Base-by-base conservation (phyloP, 768 basidiomycete species). In the Calocera viscosa region DNA sequence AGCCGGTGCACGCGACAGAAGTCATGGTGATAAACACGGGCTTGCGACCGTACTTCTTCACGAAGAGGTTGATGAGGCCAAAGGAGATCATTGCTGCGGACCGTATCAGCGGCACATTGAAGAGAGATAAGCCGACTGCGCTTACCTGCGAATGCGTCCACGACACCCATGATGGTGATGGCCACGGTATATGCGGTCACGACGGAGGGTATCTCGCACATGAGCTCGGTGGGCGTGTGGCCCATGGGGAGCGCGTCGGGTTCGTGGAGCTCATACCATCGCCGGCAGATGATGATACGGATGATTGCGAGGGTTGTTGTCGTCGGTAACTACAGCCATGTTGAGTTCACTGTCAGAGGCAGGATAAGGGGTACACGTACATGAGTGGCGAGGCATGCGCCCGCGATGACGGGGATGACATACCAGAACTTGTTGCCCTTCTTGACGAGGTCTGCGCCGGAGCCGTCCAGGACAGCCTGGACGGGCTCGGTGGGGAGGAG, bases 201-300 rank as follows among this genome's bases (percentile, higher is more conserved):
- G 53, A 60, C 53, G 30, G 53, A 60, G 26, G 53, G 53, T 12
- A 60, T 60, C 53, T 60, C 53, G 53, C 53, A 60, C 53, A 60
- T 60, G 14, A 8, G 14, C 30, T 60, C 53, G 2, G 53, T 60
- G 22, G 53, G 53, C 22, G 26, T 19, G 30, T 60, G 53, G 11
- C 53, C 53, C 24, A 60, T 60, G 11, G 53, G 53, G 10, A 60
- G 53, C 26, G 53, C 24, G 2, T 60, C 53, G 5, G 53, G 53
- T 10, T 60, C 53, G 53, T 60, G 53, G 14, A 60, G 30, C 19
- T 60, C 53, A 19, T 60, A 60, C 53, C 53, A 60, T 32, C 53
- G 24, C 2, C 53, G 53, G 19, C 53, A 60, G 53, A 60, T 60
- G 53, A 60, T 60, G 22, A 60, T 16, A 3, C 53, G 53, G 24